phyloP scores from a whole-genome alignment of 768 basidiomycete species.

The Tubosaeta sp. region DNA sequence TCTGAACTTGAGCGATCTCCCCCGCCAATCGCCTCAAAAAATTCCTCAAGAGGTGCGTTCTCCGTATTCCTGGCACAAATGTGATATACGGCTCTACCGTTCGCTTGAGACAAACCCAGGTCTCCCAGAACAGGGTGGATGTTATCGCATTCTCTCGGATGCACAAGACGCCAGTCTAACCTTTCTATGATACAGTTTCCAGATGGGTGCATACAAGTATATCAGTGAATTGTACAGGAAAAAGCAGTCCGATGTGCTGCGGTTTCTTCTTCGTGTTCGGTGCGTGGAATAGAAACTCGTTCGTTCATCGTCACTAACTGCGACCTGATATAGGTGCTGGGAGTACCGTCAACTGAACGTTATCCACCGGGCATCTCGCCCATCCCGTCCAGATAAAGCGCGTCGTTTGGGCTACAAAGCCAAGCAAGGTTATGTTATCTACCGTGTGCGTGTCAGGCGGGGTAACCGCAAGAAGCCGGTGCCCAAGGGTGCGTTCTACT shows the following conservation, averaged over 20 bases:
- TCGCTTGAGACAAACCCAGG: slow-evolving; percentile 2
- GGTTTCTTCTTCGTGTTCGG: slow-evolving; percentile 97
- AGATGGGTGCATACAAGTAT: slow-evolving; percentile 95
- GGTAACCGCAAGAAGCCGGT: slow-evolving; percentile 99
- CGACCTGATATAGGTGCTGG: slow-evolving; percentile 67
- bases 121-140: slow-evolving; percentile 24
- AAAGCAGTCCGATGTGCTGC: slow-evolving; percentile 95
- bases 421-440: slow-evolving; percentile 98
- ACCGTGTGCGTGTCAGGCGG: slow-evolving; percentile 94
- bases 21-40: slow-evolving; percentile 21
- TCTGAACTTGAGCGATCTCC: background rate
- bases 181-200: slow-evolving; percentile 36
- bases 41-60: slow-evolving; percentile 28
- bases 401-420: slow-evolving; percentile 99
- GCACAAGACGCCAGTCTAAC: slow-evolving; percentile 8
- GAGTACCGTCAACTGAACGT: slow-evolving; percentile 98
- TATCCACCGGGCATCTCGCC: slow-evolving; percentile 96
- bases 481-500: slow-evolving; percentile 73
- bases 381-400: slow-evolving; percentile 98
- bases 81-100: too few species aligned
- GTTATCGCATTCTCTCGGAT: slow-evolving; percentile 15
- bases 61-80: background rate
- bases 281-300: slow-evolving; percentile 33
- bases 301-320: slow-evolving; percentile 4
- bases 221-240: slow-evolving; percentile 98